Conservation (phyloP, 1,139 yeast species). For the Suhomyces coccinellae region DNA sequence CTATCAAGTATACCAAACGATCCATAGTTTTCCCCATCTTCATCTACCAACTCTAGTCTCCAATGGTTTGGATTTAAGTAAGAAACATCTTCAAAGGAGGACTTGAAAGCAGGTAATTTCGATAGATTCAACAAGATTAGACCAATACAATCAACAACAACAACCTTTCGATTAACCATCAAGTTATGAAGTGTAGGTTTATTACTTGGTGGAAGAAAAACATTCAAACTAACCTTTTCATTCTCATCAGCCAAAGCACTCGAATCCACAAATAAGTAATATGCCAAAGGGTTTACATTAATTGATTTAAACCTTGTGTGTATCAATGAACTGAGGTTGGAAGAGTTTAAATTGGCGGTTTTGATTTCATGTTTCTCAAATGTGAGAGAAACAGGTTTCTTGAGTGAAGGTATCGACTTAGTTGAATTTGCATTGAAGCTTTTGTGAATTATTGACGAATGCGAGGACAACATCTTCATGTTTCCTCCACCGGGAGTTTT, state of each 20-base stretch:
- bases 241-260: slow-evolving; percentile 8
- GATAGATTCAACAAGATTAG: slow-evolving; percentile 45
- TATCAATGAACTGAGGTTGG: slow-evolving; percentile 45
- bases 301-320: slow-evolving; percentile 36
- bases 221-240: slow-evolving; percentile 27
- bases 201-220: slow-evolving; percentile 41
- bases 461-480: slow-evolving; percentile 10
- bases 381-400: slow-evolving; percentile 15
- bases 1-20: slow-evolving; percentile 71
- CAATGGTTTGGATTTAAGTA: slow-evolving; percentile 58
- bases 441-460: slow-evolving; percentile 7
- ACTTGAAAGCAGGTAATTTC: slow-evolving; percentile 22
- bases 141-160: slow-evolving; percentile 66
- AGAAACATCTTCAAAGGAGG: slow-evolving; percentile 16
- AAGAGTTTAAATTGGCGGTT: slow-evolving; percentile 13
- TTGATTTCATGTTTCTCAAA: slow-evolving; percentile 27
- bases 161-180: slow-evolving; percentile 44
- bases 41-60: slow-evolving; percentile 71
- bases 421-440: slow-evolving; percentile 1
- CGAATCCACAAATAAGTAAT: slow-evolving; percentile 50
- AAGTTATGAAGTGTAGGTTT: slow-evolving; percentile 33
- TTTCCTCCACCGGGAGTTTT: slow-evolving; percentile 11
- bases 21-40: slow-evolving; percentile 78
- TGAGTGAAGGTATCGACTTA: slow-evolving; percentile 2
- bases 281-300: slow-evolving; percentile 51